Conservation (phyloP, 1,284 basidiomycete species). For the Fomitiporia mediterranea region DNA sequence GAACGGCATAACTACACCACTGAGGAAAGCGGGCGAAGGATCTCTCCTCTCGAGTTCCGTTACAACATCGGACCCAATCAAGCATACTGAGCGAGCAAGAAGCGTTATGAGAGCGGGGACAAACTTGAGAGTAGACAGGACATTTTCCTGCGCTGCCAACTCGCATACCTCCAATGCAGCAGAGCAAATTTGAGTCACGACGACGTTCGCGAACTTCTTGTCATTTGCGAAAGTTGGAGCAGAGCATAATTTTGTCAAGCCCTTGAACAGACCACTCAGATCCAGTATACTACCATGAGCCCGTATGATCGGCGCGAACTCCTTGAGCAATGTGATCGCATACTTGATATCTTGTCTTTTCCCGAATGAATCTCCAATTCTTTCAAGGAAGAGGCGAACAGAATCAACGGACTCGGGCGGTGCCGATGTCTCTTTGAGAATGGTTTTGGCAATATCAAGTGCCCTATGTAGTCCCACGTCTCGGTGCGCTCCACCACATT, state of each 20-base stretch:
- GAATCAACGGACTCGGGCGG: conserved; percentile 32
- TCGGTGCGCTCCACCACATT: conserved; percentile 52
- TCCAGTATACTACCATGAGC: conserved; percentile 50
- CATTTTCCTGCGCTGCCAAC: conserved; percentile 47
- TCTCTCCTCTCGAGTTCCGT: conserved; percentile 50
- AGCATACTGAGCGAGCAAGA: conserved; percentile 46
- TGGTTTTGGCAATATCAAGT: conserved; percentile 53
- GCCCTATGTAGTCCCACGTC: conserved; percentile 43
- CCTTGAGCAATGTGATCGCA: conserved; percentile 49
- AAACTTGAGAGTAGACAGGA: conserved; percentile 46
- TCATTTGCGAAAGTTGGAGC: conserved; percentile 50
- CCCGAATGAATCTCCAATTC: conserved; percentile 45
- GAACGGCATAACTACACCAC: conserved; percentile 60
- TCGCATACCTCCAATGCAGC: conserved; percentile 56
- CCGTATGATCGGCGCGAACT: conserved; percentile 55
- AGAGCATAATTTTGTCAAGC: conserved; percentile 44
- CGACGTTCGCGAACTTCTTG: conserved; percentile 44
- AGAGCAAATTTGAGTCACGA: conserved; percentile 55
- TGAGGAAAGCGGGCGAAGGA: conserved; percentile 54
- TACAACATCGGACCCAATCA: conserved; percentile 53
- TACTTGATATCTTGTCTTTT: conserved; percentile 45
- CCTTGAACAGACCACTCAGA: conserved; percentile 58
- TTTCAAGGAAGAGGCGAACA: conserved; percentile 47
- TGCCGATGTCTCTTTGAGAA: conserved; percentile 50
- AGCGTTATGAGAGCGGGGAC: conserved; percentile 50